Percentiles rank a stretch among this genome's conserved stretches.
phyloP scores from a whole-genome alignment of 2,329 filamentous ascomycete species.

The Pestalotiopsis sp. region DNA sequence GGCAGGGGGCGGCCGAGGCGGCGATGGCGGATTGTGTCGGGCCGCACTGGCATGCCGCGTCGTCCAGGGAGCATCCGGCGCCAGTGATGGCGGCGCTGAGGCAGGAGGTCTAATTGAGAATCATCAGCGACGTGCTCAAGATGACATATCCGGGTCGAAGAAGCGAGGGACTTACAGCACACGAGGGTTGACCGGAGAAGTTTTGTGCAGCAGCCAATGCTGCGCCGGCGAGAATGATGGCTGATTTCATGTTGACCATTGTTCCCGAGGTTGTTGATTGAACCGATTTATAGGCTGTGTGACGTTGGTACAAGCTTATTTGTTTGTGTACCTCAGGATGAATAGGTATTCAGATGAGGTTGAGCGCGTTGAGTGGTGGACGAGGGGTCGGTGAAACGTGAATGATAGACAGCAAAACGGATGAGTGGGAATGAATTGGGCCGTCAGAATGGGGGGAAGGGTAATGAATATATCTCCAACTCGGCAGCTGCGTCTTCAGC shows the following conservation, averaged over 20 bases:
- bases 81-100: slow-evolving; percentile 46
- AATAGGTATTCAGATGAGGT: too few relatives aligned
- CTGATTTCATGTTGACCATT: slow-evolving; percentile 28
- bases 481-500: slow-evolving; percentile 4
- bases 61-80: slow-evolving; percentile 48
- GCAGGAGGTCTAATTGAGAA: slow-evolving; percentile 42
- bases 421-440: too few relatives aligned
- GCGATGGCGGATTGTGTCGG: slow-evolving; percentile 33
- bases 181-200: slow-evolving; percentile 36
- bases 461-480: not conserved
- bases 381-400: too few relatives aligned
- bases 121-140: not conserved
- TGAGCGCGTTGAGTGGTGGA: too few relatives aligned
- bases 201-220: slow-evolving; percentile 31
- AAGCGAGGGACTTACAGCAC: slow-evolving; percentile 33
- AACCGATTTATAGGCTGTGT: not conserved
- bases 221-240: slow-evolving; percentile 27
- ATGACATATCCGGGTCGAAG: not conserved
- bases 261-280: not conserved
- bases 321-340: not conserved
- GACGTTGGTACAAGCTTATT: not conserved
- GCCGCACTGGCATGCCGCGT: slow-evolving; percentile 55
- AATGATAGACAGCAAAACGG: too few relatives aligned
- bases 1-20: slow-evolving; percentile 30
- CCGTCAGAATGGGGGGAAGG: too few relatives aligned